Conservation (phyloP, 129 eudicot genomes). For the Flaveria linearis region DNA sequence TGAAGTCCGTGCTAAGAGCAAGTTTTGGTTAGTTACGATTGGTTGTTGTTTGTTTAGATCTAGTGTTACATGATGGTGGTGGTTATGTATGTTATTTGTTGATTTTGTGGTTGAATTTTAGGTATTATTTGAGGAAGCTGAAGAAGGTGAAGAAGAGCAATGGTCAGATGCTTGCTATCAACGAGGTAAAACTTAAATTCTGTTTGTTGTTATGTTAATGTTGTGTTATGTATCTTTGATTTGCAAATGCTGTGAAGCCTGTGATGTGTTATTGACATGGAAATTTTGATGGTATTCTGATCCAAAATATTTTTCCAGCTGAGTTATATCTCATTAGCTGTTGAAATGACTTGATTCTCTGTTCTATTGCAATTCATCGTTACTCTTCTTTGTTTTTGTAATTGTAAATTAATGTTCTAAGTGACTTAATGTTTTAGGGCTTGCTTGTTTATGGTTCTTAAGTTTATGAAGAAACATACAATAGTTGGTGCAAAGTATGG, state of each 20-base stretch:
- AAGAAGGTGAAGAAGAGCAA: constrained; percentile 98
- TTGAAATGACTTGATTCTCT: background rate
- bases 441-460: background rate
- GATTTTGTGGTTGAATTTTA: constrained; percentile 25
- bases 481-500: background rate
- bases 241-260: background rate
- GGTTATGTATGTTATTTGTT: background rate
- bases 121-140: constrained; percentile 93
- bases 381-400: background rate
- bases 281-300: background rate
- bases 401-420: background rate
- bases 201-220: background rate
- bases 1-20: constrained; percentile 95
- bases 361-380: background rate
- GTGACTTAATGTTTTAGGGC: background rate
- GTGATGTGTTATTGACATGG: background rate
- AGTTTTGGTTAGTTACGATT: constrained; percentile 57
- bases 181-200: constrained; percentile 55
- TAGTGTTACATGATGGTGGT: background rate
- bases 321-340: background rate
- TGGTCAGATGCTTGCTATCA: constrained; percentile 95
- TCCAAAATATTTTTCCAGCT: background rate
- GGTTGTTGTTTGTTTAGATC: background rate
- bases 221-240: background rate
- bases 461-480: background rate